Percentiles rank a stretch among this genome's conserved stretches.
These are phyloP conservation scores for Cladophialophora psammophila DNA, from an alignment of 2,329 filamentous ascomycete genomes.

Conservation along the genomic window DNA sequence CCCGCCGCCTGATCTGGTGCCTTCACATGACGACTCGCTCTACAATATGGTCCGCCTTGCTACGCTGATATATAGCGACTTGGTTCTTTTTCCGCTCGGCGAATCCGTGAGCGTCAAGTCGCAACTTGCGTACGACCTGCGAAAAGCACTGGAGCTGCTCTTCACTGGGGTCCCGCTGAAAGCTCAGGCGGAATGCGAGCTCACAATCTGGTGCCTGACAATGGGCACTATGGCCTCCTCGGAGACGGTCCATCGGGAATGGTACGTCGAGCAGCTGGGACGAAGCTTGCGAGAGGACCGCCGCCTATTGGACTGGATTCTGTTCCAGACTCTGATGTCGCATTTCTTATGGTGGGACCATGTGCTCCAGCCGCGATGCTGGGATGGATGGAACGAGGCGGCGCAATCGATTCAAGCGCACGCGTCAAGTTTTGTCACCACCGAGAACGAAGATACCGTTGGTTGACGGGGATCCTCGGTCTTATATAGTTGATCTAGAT, in stretches of 20 bases:
- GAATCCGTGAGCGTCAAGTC: slow-evolving; percentile 14
- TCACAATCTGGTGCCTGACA: slow-evolving; percentile 17
- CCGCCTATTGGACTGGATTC: slow-evolving; percentile 8
- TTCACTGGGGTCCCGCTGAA: neutral
- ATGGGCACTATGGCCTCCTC: slow-evolving; percentile 14
- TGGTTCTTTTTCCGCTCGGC: slow-evolving; percentile 16
- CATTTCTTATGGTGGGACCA: slow-evolving; percentile 23
- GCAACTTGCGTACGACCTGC: slow-evolving; percentile 22
- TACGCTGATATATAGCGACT: slow-evolving; percentile 23
- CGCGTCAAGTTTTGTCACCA: neutral
- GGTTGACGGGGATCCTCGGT: neutral
- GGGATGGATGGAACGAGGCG: slow-evolving; percentile 19
- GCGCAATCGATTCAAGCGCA: neutral
- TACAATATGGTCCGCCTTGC: slow-evolving; percentile 17
- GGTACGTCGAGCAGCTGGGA: slow-evolving; percentile 9
- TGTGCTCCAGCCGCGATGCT: slow-evolving; percentile 19
- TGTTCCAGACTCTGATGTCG: slow-evolving; percentile 20
- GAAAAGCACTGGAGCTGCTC: slow-evolving; percentile 16
- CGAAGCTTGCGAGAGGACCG: slow-evolving; percentile 6
- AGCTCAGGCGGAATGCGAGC: neutral
- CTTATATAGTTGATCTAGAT: neutral
- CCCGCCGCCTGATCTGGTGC: slow-evolving; percentile 1
- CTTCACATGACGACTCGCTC: slow-evolving; percentile 12
- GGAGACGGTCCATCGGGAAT: slow-evolving; percentile 20
- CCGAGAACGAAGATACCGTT: neutral